phyloP scores from a whole-genome alignment of 2,329 filamentous ascomycete species.

The Trichoderma koningii region DNA sequence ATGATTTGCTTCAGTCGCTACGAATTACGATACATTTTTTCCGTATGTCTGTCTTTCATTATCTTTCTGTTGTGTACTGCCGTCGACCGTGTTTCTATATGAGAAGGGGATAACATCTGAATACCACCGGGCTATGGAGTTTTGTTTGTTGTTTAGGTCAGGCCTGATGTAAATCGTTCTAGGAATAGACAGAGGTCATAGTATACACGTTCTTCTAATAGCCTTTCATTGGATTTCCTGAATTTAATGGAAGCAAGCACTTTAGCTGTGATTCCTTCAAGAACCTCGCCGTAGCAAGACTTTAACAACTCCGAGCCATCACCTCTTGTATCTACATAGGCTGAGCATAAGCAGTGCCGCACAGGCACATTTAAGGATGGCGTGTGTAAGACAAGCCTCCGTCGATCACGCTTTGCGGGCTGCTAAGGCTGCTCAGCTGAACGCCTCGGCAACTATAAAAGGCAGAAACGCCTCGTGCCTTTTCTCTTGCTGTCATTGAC shows the following conservation, averaged over 20 bases:
- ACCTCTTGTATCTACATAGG: not conserved
- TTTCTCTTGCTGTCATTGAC: not conserved
- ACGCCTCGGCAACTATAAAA: not conserved
- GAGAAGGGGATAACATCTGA: not conserved
- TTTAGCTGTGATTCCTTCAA: not conserved
- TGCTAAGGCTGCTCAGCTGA: not conserved
- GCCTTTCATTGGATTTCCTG: no score
- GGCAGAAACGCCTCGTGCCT: not conserved
- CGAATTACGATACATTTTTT: not conserved
- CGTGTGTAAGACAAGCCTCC: not conserved
- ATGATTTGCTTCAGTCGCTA: not conserved
- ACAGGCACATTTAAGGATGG: not conserved
- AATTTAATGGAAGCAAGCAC: not conserved
- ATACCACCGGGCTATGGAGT: not conserved
- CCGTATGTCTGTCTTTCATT: not conserved
- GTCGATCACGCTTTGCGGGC: not conserved
- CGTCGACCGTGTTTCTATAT: not conserved
- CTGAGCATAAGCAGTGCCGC: not conserved
- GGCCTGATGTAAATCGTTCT: no score
- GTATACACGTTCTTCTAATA: no score
- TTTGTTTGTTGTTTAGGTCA: no score
- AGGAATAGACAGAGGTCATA: no score
- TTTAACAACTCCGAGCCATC: not conserved
- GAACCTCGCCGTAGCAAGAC: not conserved
- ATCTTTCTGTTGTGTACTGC: not conserved